Evolutionary conservation across 2,329 filamentous ascomycete genomes (phyloP).

Genomic region (Colletotrichum brevisporum): DNA sequence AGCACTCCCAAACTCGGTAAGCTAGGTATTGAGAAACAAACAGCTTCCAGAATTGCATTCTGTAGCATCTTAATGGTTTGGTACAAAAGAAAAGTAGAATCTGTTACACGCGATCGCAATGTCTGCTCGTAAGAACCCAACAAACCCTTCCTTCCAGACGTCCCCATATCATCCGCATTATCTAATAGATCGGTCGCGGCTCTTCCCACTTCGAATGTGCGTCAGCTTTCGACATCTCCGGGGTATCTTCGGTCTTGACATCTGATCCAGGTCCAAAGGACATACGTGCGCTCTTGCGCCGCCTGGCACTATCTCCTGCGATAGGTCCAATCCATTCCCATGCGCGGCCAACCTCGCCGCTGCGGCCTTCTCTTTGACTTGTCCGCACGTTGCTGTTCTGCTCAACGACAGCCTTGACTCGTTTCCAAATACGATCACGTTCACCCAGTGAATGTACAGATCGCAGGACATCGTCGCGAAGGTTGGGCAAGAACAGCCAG

Average conservation of each 20-base stretch:
- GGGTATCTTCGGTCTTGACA: conserved; percentile 52
- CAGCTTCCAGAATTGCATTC: not conserved
- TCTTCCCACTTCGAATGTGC: conserved; percentile 57
- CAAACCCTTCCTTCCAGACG: not conserved
- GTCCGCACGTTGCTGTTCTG: conserved; percentile 92
- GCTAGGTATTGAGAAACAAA: conserved; percentile 28
- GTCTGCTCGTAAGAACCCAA: conserved; percentile 13
- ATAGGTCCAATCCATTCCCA: conserved; percentile 80
- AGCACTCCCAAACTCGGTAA: conserved; percentile 16
- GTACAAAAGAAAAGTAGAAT: conserved; percentile 36
- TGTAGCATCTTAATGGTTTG: conserved; percentile 1
- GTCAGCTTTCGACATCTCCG: conserved; percentile 29
- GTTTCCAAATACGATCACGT: conserved; percentile 86
- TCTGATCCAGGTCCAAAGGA: conserved; percentile 58
- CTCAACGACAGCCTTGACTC: conserved; percentile 88
- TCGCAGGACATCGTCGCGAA: conserved; percentile 91
- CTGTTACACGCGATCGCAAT: conserved; percentile 1
- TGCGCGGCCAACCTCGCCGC: conserved; percentile 75
- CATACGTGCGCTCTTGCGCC: conserved; percentile 67
- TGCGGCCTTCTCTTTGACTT: conserved; percentile 76
- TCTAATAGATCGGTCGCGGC: conserved; percentile 57
- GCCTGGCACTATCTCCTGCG: conserved; percentile 58
- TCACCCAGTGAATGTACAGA: conserved; percentile 83
- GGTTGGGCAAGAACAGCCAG: conserved; percentile 88
- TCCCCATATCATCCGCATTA: conserved; percentile 4